Conservation (phyloP, 2,329 filamentous ascomycete species). For the Aspergillus latus region DNA sequence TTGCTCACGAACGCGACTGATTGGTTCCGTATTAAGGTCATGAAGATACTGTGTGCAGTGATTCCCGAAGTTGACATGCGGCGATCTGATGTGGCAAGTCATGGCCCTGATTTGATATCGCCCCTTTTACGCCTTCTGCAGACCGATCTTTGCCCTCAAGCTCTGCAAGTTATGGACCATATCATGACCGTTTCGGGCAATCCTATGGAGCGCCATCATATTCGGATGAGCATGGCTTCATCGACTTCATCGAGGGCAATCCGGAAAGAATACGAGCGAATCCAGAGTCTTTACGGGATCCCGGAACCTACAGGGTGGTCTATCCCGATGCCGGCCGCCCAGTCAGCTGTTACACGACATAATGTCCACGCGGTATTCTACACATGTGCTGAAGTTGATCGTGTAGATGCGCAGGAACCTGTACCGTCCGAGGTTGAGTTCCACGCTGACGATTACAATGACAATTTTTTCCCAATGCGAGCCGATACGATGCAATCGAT, state of each 20-base stretch:
- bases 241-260: conserved; percentile 75
- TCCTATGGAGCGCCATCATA: conserved; percentile 88
- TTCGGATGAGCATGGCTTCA: conserved; percentile 97
- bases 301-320: conserved; percentile 96
- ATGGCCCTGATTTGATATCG: conserved; percentile 93
- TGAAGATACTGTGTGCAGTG: conserved; percentile 81
- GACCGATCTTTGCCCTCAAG: conserved; percentile 90
- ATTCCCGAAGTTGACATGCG: conserved; percentile 92
- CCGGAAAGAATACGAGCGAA: conserved; percentile 91
- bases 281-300: conserved; percentile 92
- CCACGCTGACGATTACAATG: conserved; percentile 80
- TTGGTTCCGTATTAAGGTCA: conserved; percentile 90
- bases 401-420: conserved; percentile 59
- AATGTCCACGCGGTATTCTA: conserved; percentile 98
- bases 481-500: conserved; percentile 94
- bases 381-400: conserved; percentile 72
- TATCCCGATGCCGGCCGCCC: conserved; percentile 85
- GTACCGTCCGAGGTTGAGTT: conserved; percentile 89
- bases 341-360: conserved; percentile 78
- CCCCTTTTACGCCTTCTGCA: conserved; percentile 85
- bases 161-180: conserved; percentile 85
- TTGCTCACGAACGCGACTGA: conserved; percentile 82
- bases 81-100: conserved; percentile 81
- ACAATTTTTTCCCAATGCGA: conserved; percentile 74
- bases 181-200: conserved; percentile 93